phyloP scores from a whole-genome alignment of 768 basidiomycete species.

The Kondoa malvinella region DNA sequence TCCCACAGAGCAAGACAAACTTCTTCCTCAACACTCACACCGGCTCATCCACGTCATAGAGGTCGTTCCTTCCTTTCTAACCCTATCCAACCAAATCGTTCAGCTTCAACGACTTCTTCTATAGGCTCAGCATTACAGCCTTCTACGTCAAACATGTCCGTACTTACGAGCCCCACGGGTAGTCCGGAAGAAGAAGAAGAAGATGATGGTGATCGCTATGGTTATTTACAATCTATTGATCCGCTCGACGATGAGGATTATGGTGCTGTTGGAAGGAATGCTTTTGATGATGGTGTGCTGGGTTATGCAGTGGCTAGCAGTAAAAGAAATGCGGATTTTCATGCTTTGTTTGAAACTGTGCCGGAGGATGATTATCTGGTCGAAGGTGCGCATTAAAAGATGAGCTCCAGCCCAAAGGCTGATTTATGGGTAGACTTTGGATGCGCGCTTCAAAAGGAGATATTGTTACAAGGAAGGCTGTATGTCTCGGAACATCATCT shows the following conservation, averaged over 20 bases:
- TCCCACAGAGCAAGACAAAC: not conserved
- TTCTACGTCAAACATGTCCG: too few species aligned
- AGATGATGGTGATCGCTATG: not conserved
- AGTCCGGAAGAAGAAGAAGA: not conserved
- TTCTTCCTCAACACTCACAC: not conserved
- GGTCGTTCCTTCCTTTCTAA: not conserved
- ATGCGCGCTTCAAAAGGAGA: slow-evolving; percentile 88
- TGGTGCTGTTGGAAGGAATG: not conserved
- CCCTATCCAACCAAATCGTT: not conserved
- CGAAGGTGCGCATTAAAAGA: slow-evolving; percentile 48
- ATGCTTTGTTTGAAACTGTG: slow-evolving; percentile 71
- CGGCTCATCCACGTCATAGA: not conserved
- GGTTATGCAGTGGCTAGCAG: slow-evolving; percentile 84
- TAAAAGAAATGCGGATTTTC: slow-evolving; percentile 87
- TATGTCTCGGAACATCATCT: slow-evolving; percentile 98
- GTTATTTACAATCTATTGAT: not conserved
- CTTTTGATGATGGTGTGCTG: not conserved
- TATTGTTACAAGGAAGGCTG: slow-evolving; percentile 82
- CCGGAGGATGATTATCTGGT: slow-evolving; percentile 95
- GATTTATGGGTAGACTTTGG: slow-evolving; percentile 58
- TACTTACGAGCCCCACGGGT: too few species aligned
- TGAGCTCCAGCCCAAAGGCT: not conserved
- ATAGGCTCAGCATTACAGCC: not conserved
- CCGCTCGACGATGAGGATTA: not conserved
- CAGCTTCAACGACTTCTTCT: not conserved